Evolutionary conservation across 129 eudicot genomes (phyloP), one percentile per base, ranked within the genome.

Genomic region (Artemisia argyi): DNA sequence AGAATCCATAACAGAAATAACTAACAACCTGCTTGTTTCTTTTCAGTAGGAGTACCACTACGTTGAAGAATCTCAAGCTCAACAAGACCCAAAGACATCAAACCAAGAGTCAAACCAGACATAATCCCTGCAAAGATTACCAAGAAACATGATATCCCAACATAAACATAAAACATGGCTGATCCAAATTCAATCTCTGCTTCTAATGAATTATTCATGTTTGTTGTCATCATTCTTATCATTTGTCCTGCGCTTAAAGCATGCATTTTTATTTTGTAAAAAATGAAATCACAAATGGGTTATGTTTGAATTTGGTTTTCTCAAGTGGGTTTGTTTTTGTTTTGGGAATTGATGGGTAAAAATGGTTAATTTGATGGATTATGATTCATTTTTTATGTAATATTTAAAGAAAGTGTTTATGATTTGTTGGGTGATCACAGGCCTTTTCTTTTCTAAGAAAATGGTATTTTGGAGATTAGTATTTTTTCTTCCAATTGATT

Each of bases 1-100:
- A 35, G 1, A 60, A 6, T 44, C 46, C 16, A 62, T 35, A 17
- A 30, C 49, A 60, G 24, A 2, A 13, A 50, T 60, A 28, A 13
- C 12, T 4, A 5, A 46, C 22, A 10, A 87, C 97, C 98, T 61
- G 98, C 92, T 89, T 94, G 97, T 69, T 86, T 84, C 61, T 90
- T 87, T 81, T 94, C 99, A 15, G 84, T 11, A 0, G 86, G 83
- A 11, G 94, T 88, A 47, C 99, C 99, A 46, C 97, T 87, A 3
- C 89, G 92, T 84, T 90, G 91, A 62, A 94, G 92, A 77, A 94
- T 90, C 82, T 94, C 98, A 44, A 94, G 95, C 39, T 94, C 98
- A 51, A 94, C 98, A 68, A 90, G 97, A 42, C 98, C 85, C 63
- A 94, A 82, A 11, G 98, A 94, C 98, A 94, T 94, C 75, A 94